Percentiles rank a stretch among this genome's conserved stretches.
phyloP scores from a whole-genome alignment of 768 basidiomycete genomes.

The Suillus weaverae region DNA sequence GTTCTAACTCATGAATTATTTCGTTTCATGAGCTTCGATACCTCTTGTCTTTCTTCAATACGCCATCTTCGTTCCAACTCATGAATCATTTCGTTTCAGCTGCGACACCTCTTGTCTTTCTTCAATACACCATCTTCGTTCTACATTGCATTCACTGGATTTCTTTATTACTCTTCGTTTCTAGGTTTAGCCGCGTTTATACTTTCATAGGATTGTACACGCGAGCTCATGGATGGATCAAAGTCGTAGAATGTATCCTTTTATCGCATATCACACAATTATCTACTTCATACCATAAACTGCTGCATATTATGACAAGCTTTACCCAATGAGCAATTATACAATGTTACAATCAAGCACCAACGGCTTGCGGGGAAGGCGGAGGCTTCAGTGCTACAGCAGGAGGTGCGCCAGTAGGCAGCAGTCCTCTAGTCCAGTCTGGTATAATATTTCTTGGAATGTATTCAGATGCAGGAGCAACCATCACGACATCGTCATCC shows the following conservation, averaged over 20 bases:
- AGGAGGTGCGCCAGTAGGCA: conserved; percentile 64
- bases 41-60: neutral
- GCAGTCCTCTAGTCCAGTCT: conserved; percentile 75
- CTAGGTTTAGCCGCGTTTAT: conserved; percentile 4
- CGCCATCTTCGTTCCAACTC: neutral
- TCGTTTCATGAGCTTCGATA: neutral
- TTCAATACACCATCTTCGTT: neutral
- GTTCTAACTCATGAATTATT: neutral
- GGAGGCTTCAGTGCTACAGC: conserved; percentile 32
- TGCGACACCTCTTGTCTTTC: neutral
- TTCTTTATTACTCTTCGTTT: neutral
- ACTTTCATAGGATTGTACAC: conserved; percentile 1
- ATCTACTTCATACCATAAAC: neutral
- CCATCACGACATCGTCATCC: conserved; percentile 29
- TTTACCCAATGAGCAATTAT: conserved; percentile 10
- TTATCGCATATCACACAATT: conserved; percentile 4
- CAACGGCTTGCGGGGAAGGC: conserved; percentile 29
- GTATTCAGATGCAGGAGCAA: conserved; percentile 24
- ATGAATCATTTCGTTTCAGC: neutral
- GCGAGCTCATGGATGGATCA: conserved; percentile 1
- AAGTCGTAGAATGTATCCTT: conserved; percentile 10
- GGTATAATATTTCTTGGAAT: conserved; percentile 54
- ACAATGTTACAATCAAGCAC: conserved; percentile 30
- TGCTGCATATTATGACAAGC: neutral
- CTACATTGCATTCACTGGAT: conserved; percentile 6